Conservation (phyloP, 306 rosid genomes). For the Quillaja saponaria region DNA sequence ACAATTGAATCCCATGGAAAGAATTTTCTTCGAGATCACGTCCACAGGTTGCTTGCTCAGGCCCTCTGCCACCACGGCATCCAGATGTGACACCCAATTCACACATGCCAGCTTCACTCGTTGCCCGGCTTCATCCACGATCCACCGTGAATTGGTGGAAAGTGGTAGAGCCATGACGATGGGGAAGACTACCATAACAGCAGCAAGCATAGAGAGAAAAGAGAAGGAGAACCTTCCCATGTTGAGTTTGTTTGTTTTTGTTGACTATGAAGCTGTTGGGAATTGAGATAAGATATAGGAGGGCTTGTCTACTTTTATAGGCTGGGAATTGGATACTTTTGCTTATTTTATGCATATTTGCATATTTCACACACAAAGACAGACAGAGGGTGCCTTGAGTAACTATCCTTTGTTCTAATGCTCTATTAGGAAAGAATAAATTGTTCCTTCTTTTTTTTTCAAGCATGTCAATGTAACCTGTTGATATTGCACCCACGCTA, state of each 20-base stretch:
- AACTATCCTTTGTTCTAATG: too few relatives aligned
- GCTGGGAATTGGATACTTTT: too few relatives aligned
- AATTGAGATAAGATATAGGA: too few relatives aligned
- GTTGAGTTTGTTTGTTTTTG: background rate
- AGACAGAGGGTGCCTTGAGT: too few relatives aligned
- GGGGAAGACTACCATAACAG: background rate
- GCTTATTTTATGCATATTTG: too few relatives aligned
- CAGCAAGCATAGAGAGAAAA: background rate
- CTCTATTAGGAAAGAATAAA: too few relatives aligned
- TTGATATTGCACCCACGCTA: too few relatives aligned
- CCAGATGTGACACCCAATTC: slow-evolving; percentile 87
- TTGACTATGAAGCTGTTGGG: background rate
- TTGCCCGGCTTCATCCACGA: slow-evolving; percentile 56
- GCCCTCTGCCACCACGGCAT: slow-evolving; percentile 75
- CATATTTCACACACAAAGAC: too few relatives aligned
- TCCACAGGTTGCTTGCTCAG: slow-evolving; percentile 76
- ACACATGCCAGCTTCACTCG: slow-evolving; percentile 85
- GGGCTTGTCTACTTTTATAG: background rate
- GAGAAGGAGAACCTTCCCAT: slow-evolving; percentile 25
- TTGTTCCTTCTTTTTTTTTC: too few relatives aligned
- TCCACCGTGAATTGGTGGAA: slow-evolving; percentile 70
- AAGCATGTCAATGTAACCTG: too few relatives aligned
- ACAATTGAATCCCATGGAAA: slow-evolving; percentile 80
- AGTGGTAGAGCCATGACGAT: slow-evolving; percentile 49
- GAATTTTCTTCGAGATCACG: slow-evolving; percentile 46